A percentile compares a stretch with the other conserved stretches of the same genome.
phyloP scores from a whole-genome alignment of 768 basidiomycete genomes.

The Suillus decipiens region DNA sequence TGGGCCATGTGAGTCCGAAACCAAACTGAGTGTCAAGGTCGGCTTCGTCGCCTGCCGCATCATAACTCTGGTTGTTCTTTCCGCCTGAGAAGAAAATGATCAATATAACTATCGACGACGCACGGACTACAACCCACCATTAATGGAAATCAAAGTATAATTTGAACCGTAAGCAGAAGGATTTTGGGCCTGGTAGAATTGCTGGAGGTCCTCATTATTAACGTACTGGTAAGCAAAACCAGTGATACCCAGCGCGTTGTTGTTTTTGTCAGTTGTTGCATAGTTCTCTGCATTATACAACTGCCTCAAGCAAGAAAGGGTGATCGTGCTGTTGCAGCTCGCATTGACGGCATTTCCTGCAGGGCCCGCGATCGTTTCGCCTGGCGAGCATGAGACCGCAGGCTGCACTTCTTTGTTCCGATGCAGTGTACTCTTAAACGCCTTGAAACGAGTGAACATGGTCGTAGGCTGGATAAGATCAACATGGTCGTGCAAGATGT shows the following conservation, averaged over 20 bases:
- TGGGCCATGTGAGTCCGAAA: conserved; percentile 66
- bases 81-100: conserved; percentile 45
- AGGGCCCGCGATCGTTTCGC: not conserved
- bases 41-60: conserved; percentile 53
- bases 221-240: conserved; percentile 55
- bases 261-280: conserved; percentile 40
- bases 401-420: not conserved
- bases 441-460: too few species aligned
- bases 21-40: conserved; percentile 48
- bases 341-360: not conserved
- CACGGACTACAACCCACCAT: conserved; percentile 39
- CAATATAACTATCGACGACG: not conserved
- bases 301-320: conserved; percentile 53
- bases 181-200: conserved; percentile 50
- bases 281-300: conserved; percentile 56
- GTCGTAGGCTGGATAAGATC: too few species aligned
- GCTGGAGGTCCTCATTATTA: conserved; percentile 51
- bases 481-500: too few species aligned
- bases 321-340: conserved; percentile 40
- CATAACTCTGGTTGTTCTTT: conserved; percentile 55
- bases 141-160: conserved; percentile 55
- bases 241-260: conserved; percentile 55
- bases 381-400: not conserved
- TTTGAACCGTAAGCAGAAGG: conserved; percentile 51
- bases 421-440: not conserved